Percentiles rank a stretch among this genome's conserved stretches.
Evolutionary conservation across 306 rosid species (phyloP).

Genomic region (Quercus dentata): DNA sequence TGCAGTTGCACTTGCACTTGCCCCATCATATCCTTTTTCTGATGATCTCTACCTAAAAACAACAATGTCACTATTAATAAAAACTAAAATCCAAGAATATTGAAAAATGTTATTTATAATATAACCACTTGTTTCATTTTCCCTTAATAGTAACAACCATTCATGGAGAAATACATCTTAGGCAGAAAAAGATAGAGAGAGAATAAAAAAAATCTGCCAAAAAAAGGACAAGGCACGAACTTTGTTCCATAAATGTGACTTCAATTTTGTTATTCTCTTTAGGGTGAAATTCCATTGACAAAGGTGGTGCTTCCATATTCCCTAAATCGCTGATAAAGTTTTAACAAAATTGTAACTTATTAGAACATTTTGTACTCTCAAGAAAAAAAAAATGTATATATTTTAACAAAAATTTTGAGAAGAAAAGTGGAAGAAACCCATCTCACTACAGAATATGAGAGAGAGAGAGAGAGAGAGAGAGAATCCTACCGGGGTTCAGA

Average conservation of each 20-base stretch:
- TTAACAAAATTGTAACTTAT: background rate
- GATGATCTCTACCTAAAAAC: conserved; percentile 9
- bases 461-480: background rate
- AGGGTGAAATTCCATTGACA: background rate
- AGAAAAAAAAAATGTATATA: background rate
- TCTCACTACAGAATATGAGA: background rate
- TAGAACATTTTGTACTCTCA: background rate
- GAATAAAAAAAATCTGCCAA: background rate
- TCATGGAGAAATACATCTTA: background rate
- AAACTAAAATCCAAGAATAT: background rate
- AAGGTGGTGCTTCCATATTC: background rate
- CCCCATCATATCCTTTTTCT: conserved; percentile 5
- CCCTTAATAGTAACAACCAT: too few relatives aligned
- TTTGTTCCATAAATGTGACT: conserved; percentile 15
- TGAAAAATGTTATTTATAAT: background rate
- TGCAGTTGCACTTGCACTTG: conserved; percentile 1
- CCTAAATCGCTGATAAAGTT: background rate
- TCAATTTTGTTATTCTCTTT: background rate
- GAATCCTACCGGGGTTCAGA: background rate
- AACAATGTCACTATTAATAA: background rate
- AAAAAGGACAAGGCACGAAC: background rate
- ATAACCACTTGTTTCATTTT: too few relatives aligned
- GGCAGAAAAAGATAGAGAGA: background rate
- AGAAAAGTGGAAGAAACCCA: background rate
- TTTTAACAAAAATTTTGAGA: background rate